Conservation (phyloP, 371 early-diverging fungal genomes). For the Dichotomocladium elegans region DNA sequence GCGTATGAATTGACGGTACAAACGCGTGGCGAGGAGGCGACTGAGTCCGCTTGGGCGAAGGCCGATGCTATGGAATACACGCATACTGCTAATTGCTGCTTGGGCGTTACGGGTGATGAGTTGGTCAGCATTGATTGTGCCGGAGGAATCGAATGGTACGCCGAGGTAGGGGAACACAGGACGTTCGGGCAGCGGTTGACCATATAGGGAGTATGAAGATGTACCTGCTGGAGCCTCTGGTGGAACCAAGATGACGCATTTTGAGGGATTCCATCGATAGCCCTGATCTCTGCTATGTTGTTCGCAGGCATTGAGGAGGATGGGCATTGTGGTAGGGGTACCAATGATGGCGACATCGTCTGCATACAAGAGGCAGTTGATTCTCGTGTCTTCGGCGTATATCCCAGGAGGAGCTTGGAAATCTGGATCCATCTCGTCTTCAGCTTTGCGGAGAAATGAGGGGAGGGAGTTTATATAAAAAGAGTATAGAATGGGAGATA, state of each 20-base stretch:
- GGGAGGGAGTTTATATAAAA: constrained; percentile 20
- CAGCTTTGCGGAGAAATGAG: constrained; percentile 1
- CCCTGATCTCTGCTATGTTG: constrained; percentile 5
- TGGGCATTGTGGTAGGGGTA: not conserved
- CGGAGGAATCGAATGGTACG: not conserved
- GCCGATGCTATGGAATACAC: not conserved
- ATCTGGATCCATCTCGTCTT: too few relatives aligned
- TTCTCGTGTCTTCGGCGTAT: too few relatives aligned
- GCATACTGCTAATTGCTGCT: not conserved
- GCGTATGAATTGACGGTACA: constrained; percentile 8
- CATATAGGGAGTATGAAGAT: not conserved
- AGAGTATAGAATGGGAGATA: constrained; percentile 24
- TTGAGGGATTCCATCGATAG: constrained; percentile 16
- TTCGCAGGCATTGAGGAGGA: constrained; percentile 2
- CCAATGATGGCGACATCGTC: constrained; percentile 16
- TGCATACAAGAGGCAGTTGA: constrained; percentile 12
- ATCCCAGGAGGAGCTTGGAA: not conserved
- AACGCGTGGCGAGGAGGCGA: constrained; percentile 3
- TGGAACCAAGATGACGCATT: constrained; percentile 6
- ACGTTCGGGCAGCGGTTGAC: not conserved
- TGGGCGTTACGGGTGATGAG: not conserved
- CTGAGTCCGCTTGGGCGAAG: not conserved
- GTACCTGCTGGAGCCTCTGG: not conserved
- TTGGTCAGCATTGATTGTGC: not conserved
- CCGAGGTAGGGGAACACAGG: constrained; percentile 3